Evolutionary conservation across 257 asterid species (phyloP).

Genomic region (Mitragyna speciosa): DNA sequence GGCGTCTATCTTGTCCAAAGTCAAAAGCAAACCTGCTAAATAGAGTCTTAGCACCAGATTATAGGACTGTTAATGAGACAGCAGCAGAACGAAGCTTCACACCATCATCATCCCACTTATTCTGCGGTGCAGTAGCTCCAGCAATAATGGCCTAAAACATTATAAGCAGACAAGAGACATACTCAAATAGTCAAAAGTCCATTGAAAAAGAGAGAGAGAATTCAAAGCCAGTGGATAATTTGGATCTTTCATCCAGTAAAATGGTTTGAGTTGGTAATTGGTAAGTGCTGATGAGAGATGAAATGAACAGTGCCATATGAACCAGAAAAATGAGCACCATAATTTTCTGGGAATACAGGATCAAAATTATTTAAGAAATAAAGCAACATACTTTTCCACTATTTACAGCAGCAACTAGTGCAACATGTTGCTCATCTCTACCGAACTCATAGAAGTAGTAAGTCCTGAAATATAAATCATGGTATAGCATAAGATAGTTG

Average conservation of each 20-base stretch:
- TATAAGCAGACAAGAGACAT: neutral
- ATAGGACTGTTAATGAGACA: constrained; percentile 58
- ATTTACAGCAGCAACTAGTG: constrained; percentile 80
- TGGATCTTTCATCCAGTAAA: neutral
- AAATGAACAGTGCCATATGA: neutral
- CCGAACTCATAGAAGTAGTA: constrained; percentile 90
- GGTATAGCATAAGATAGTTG: constrained; percentile 6
- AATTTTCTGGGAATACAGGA: neutral
- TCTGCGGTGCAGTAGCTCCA: constrained; percentile 81
- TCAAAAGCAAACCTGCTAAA: neutral
- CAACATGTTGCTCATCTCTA: constrained; percentile 58
- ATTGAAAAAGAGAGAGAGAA: neutral
- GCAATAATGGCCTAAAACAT: constrained; percentile 63
- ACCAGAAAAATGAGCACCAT: neutral
- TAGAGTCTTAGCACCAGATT: neutral
- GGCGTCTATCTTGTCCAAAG: neutral
- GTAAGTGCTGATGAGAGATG: neutral
- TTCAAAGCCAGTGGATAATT: neutral
- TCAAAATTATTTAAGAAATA: neutral
- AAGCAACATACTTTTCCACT: constrained; percentile 69
- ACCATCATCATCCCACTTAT: constrained; percentile 72
- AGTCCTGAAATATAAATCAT: constrained; percentile 55
- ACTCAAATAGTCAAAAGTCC: neutral
- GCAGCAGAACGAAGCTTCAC: constrained; percentile 90
- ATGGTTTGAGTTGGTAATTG: neutral